Evolutionary conservation across 106 monocot species (phyloP).

Genomic region (Platanthera guangdongensis): DNA sequence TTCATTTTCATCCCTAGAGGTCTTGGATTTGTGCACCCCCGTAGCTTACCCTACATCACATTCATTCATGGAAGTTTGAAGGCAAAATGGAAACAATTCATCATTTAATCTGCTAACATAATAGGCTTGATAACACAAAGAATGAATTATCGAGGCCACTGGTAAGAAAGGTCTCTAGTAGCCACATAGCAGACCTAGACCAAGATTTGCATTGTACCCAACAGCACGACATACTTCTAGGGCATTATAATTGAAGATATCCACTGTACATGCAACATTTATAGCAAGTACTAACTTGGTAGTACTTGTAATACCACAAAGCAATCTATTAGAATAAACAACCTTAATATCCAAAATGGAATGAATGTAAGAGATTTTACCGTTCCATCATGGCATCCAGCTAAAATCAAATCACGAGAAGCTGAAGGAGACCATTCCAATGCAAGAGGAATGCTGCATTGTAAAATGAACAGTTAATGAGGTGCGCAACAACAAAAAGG

Average conservation of each 20-base stretch:
- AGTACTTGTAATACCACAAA: background rate
- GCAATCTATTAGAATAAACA: background rate
- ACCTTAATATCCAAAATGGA: background rate
- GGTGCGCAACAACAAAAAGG: background rate
- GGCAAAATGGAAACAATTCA: background rate
- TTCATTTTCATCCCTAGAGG: too few species aligned
- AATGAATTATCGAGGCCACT: background rate
- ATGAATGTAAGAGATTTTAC: constrained; percentile 21
- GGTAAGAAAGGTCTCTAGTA: background rate
- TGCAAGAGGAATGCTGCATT: constrained; percentile 66
- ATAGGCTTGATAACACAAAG: background rate
- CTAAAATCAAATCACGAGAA: constrained; percentile 58
- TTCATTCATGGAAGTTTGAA: too few species aligned
- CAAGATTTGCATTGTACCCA: background rate
- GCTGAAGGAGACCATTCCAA: constrained; percentile 71
- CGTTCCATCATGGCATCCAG: constrained; percentile 86
- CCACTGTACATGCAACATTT: background rate
- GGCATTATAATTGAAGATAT: background rate
- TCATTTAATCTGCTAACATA: background rate
- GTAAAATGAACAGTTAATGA: constrained; percentile 9
- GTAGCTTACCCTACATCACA: too few species aligned
- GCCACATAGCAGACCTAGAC: background rate
- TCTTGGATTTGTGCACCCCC: too few species aligned
- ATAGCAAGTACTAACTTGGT: background rate
- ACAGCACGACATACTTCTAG: background rate